A percentile compares a stretch with the other conserved stretches of the same genome.
Conservation (phyloP, 768 basidiomycete species). For the Boletus pseudo-olivaceus region DNA sequence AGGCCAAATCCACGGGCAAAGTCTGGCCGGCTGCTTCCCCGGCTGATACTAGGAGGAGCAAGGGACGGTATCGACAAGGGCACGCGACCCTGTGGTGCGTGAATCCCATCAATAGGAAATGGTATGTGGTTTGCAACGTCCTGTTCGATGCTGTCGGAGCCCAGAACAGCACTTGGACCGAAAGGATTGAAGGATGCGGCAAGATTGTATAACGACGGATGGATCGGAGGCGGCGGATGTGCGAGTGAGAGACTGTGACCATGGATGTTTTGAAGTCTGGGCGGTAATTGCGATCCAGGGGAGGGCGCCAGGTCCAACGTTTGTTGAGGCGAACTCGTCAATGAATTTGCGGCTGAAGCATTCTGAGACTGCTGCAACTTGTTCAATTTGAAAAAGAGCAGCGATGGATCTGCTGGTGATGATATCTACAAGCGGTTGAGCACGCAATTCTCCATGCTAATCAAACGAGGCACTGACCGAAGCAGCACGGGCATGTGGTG, state of each 20-base stretch:
- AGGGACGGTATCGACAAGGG: constrained; percentile 46
- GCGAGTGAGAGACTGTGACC: constrained; percentile 74
- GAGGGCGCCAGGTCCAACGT: constrained; percentile 52
- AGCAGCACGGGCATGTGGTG: constrained; percentile 77
- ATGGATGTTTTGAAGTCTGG: constrained; percentile 54
- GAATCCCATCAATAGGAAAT: constrained; percentile 33
- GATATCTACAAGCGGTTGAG: constrained; percentile 57
- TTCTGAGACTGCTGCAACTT: constrained; percentile 74
- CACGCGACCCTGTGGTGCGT: constrained; percentile 55
- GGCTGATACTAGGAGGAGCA: constrained; percentile 40
- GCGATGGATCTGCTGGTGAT: constrained; percentile 83
- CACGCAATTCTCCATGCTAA: constrained; percentile 14
- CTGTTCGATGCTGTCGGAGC: constrained; percentile 44
- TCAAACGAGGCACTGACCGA: constrained; percentile 54
- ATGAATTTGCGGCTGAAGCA: constrained; percentile 47
- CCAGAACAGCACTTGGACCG: constrained; percentile 52
- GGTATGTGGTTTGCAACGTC: constrained; percentile 22
- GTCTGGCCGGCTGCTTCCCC: constrained; percentile 58
- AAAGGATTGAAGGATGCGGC: constrained; percentile 59
- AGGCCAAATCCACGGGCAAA: constrained; percentile 78
- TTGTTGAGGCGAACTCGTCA: constrained; percentile 65
- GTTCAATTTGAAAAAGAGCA: constrained; percentile 79
- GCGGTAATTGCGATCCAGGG: constrained; percentile 37
- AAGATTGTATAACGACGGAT: constrained; percentile 35
- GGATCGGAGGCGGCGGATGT: constrained; percentile 43